Conservation (phyloP, 805 yeast genomes). For the Candida anglica region DNA sequence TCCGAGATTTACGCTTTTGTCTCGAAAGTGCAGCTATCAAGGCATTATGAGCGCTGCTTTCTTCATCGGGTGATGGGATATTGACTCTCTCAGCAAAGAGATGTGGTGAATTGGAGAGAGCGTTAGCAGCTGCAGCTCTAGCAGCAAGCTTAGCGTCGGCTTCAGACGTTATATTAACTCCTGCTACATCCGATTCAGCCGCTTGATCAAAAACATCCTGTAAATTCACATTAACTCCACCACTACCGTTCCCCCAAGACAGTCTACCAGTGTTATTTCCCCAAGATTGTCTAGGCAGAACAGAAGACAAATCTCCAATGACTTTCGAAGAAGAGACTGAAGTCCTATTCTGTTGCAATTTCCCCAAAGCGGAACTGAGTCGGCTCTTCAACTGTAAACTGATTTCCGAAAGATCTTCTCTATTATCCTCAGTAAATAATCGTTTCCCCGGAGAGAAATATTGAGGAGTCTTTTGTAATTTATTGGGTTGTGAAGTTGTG, state of each 20-base stretch:
- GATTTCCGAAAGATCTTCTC: slow-evolving; percentile 35
- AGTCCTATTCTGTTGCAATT: slow-evolving; percentile 21
- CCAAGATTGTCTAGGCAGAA: not conserved
- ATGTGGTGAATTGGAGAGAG: slow-evolving; percentile 4
- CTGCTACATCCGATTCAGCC: not conserved
- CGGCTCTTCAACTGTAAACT: slow-evolving; percentile 33
- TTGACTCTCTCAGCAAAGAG: slow-evolving; percentile 3
- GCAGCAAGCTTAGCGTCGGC: not conserved
- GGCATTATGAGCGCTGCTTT: slow-evolving; percentile 44
- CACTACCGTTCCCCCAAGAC: too few relatives aligned
- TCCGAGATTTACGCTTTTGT: slow-evolving; percentile 21
- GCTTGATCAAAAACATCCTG: not conserved
- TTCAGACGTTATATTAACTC: not conserved
- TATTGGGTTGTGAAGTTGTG: slow-evolving; percentile 11
- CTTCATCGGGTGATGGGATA: slow-evolving; percentile 33
- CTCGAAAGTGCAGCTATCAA: slow-evolving; percentile 37
- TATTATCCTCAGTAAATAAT: slow-evolving; percentile 29
- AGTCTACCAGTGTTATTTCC: not conserved
- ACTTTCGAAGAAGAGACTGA: slow-evolving; percentile 8
- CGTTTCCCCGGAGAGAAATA: slow-evolving; percentile 37
- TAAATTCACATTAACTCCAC: too few relatives aligned
- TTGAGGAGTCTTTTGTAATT: slow-evolving; percentile 36
- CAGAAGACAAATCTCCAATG: slow-evolving; percentile 1
- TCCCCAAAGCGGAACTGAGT: slow-evolving; percentile 37
- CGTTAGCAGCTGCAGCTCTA: not conserved